Evolutionary conservation across 2,329 filamentous ascomycete genomes (phyloP).

Genomic region (Cladosporium oxysporum): DNA sequence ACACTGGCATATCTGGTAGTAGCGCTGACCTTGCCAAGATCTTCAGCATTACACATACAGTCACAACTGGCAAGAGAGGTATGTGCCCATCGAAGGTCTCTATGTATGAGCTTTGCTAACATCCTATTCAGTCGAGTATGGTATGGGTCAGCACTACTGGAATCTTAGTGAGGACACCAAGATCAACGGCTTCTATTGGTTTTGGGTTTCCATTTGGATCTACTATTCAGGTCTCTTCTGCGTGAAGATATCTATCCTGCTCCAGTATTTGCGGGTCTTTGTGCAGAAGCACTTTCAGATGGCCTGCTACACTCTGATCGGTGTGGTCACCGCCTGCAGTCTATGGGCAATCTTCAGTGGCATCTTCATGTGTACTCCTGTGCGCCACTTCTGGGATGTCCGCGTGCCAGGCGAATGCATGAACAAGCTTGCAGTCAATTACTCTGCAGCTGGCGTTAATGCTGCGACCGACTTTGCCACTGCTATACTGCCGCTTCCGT

Average conservation of each 20-base stretch:
- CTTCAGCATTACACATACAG: constrained; percentile 10
- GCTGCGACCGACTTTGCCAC: constrained; percentile 39
- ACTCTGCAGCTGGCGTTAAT: constrained; percentile 36
- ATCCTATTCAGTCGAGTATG: constrained; percentile 21
- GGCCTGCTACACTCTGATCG: constrained; percentile 29
- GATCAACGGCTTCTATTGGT: constrained; percentile 22
- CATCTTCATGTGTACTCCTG: constrained; percentile 38
- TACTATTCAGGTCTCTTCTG: constrained; percentile 24
- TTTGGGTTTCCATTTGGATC: constrained; percentile 26
- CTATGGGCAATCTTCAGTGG: constrained; percentile 35
- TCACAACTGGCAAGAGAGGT: constrained; percentile 14
- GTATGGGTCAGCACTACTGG: constrained; percentile 26
- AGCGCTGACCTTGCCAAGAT: constrained; percentile 10
- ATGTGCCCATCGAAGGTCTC: neutral
- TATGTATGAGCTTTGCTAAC: neutral
- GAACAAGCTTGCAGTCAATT: constrained; percentile 33
- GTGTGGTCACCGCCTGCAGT: constrained; percentile 32
- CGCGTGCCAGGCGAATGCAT: constrained; percentile 27
- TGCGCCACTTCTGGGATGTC: constrained; percentile 34
- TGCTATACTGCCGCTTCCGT: constrained; percentile 36
- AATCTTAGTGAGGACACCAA: constrained; percentile 17
- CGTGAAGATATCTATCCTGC: constrained; percentile 30
- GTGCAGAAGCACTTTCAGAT: constrained; percentile 23
- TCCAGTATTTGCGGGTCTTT: constrained; percentile 28
- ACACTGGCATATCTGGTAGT: neutral